Evolutionary conservation across 2,329 filamentous ascomycete genomes (phyloP).

Genomic region (Botrytis sinoallii): DNA sequence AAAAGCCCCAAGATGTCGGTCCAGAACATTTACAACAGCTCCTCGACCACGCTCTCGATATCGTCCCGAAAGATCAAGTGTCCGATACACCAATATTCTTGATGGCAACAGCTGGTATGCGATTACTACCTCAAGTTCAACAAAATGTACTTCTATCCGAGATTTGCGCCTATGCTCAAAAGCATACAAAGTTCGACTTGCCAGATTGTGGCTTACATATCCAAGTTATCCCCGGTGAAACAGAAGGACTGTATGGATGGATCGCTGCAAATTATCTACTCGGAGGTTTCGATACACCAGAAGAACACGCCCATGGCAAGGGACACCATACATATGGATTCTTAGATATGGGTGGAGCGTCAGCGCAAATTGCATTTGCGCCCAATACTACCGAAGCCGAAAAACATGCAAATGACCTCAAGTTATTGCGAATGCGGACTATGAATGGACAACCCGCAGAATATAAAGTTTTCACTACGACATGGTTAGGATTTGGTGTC

Average conservation of each 20-base stretch:
- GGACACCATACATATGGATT: conserved; percentile 95
- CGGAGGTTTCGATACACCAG: conserved; percentile 79
- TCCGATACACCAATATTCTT: conserved; percentile 88
- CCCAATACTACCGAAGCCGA: conserved; percentile 87
- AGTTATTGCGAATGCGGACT: conserved; percentile 78
- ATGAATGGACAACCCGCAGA: conserved; percentile 75
- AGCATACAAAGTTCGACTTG: conserved; percentile 75
- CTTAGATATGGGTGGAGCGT: conserved; percentile 96
- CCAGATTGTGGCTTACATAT: conserved; percentile 89
- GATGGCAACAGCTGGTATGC: conserved; percentile 94
- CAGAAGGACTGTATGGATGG: conserved; percentile 95
- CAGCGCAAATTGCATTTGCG: conserved; percentile 95
- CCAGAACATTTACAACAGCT: conserved; percentile 76
- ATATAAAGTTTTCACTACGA: conserved; percentile 89
- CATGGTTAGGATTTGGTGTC: conserved; percentile 96
- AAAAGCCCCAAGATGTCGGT: conserved; percentile 72
- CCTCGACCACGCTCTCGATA: conserved; percentile 74
- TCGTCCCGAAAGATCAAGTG: conserved; percentile 74
- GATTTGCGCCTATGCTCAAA: conserved; percentile 78
- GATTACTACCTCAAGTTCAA: conserved; percentile 72
- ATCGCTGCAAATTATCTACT: conserved; percentile 94
- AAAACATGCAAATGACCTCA: conserved; percentile 87
- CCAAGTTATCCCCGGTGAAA: conserved; percentile 92
- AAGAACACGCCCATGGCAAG: conserved; percentile 76
- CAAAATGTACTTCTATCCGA: conserved; percentile 69